Evolutionary conservation across 352 stramenopile genomes (phyloP).

Genomic region (Globisporangium cylindrosporum): DNA sequence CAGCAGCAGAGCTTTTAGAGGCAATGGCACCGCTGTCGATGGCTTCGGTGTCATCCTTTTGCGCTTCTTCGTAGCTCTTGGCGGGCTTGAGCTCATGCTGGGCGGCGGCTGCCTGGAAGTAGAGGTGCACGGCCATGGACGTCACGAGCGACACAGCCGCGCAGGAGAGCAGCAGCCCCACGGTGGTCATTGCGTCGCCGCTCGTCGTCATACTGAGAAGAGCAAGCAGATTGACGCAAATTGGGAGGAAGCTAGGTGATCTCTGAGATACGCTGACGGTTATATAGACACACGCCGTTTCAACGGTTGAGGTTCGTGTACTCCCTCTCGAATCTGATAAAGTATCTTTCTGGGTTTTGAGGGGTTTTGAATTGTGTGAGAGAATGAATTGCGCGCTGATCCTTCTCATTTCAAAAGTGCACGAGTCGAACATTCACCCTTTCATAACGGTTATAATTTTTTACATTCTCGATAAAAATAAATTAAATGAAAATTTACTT

Average conservation of each 20-base stretch:
- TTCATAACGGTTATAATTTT: neutral
- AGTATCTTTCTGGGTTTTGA: constrained; percentile 9
- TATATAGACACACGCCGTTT: constrained; percentile 1
- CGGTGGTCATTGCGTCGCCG: constrained; percentile 17
- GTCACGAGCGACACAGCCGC: constrained; percentile 34
- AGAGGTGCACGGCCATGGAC: constrained; percentile 37
- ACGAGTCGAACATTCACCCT: neutral
- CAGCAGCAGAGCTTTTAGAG: neutral
- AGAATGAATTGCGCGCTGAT: constrained; percentile 10
- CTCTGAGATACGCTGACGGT: neutral
- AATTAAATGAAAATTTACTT: neutral
- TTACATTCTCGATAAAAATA: neutral
- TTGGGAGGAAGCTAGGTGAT: neutral
- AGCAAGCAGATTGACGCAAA: neutral
- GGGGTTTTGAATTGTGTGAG: neutral
- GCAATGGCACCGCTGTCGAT: neutral
- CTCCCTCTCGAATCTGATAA: constrained; percentile 7
- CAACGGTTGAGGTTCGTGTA: neutral
- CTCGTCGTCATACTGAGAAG: neutral
- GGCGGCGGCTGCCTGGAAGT: constrained; percentile 20
- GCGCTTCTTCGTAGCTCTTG: neutral
- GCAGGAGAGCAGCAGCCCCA: constrained; percentile 43
- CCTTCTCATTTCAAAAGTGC: neutral
- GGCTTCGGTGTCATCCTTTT: neutral
- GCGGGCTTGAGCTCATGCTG: neutral